Evolutionary conservation across 768 basidiomycete species (phyloP).

Genomic region (Lentinus tigrinus): DNA sequence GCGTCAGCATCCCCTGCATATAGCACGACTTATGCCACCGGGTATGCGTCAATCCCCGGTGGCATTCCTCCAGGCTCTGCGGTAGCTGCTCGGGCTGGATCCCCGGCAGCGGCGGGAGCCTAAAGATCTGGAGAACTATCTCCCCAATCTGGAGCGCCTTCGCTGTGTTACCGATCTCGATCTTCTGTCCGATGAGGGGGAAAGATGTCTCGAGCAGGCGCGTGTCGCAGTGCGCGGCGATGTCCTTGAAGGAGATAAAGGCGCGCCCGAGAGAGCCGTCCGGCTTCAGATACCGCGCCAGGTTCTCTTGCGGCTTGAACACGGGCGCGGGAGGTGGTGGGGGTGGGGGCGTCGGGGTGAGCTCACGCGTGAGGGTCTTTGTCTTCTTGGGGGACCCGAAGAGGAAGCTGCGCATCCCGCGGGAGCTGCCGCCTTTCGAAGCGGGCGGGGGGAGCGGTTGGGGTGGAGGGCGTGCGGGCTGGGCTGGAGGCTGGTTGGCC

Average conservation of each 20-base stretch:
- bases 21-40: conserved; percentile 95
- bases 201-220: conserved; percentile 80
- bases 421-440: conserved; percentile 38
- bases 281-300: conserved; percentile 78
- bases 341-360: conserved; percentile 33
- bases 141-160: conserved; percentile 79
- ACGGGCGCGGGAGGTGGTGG: conserved; percentile 31
- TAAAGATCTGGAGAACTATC: conserved; percentile 86
- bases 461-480: conserved; percentile 31
- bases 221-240: conserved; percentile 80
- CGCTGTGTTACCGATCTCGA: conserved; percentile 54
- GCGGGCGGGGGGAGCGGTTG: conserved; percentile 46
- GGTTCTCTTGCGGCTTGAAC: conserved; percentile 63
- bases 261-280: conserved; percentile 89
- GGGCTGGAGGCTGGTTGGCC: conserved; percentile 49
- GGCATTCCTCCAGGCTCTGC: conserved; percentile 90
- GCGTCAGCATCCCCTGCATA: conserved; percentile 90
- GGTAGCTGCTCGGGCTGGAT: conserved; percentile 76
- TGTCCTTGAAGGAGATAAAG: conserved; percentile 86
- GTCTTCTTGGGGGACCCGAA: conserved; percentile 64
- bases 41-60: conserved; percentile 82
- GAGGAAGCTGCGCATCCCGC: conserved; percentile 75
- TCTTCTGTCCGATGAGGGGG: conserved; percentile 76
- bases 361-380: conserved; percentile 34
- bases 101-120: conserved; percentile 87